Conservation (phyloP, 208 protist species). For the Leishmania lainsoni region DNA sequence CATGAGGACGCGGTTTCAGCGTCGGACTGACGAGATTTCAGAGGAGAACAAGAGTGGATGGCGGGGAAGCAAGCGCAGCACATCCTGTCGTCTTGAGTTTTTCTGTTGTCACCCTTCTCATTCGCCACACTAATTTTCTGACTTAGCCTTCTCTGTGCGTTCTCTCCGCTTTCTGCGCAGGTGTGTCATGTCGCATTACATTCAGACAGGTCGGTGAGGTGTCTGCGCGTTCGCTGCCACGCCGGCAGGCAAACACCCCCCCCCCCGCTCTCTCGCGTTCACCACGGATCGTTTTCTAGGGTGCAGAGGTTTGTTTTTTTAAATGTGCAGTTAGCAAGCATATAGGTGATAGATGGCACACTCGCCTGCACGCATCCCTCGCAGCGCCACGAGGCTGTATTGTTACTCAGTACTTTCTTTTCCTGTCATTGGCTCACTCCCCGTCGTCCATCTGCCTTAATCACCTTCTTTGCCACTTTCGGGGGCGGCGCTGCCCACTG, state of each 20-base stretch:
- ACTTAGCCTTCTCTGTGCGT: neutral
- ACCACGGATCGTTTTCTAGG: neutral
- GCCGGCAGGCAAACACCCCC: neutral
- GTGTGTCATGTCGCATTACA: neutral
- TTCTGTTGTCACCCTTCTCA: neutral
- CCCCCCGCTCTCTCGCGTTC: neutral
- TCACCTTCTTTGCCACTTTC: slow-evolving; percentile 19
- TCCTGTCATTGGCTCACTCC: neutral
- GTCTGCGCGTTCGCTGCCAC: neutral
- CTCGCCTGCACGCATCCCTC: neutral
- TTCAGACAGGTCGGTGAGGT: neutral
- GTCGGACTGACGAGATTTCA: neutral
- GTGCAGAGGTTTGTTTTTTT: neutral
- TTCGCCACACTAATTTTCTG: neutral
- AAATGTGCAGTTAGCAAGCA: neutral
- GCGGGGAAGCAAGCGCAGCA: neutral
- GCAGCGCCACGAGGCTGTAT: neutral
- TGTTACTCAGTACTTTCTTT: neutral
- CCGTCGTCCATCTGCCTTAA: slow-evolving; percentile 13
- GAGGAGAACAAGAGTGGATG: neutral
- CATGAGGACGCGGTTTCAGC: neutral
- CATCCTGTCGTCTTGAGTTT: neutral
- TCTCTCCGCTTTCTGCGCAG: neutral
- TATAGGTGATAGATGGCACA: neutral
- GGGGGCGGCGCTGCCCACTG: neutral